These are phyloP conservation scores for Ananas comosus DNA, from an alignment of 176 grass and related monocot species.

Conservation along the genomic window DNA sequence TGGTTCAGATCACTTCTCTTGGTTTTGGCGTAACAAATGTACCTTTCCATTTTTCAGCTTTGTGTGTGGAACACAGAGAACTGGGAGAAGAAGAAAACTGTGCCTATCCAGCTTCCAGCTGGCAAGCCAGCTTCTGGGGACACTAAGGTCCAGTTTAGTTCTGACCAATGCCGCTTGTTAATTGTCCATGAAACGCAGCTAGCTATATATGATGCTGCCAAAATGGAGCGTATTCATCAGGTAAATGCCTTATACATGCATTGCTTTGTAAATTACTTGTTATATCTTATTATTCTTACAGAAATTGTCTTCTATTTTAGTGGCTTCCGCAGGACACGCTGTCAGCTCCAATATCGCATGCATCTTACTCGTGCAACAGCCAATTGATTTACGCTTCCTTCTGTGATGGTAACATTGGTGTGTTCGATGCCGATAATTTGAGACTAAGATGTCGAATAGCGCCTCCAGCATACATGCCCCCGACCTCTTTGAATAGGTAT, in stretches of 20 bases:
- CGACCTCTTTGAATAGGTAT: constrained; percentile 42
- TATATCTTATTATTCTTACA: constrained; percentile 1
- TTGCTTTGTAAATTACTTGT: constrained; percentile 2
- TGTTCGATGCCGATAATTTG: constrained; percentile 88
- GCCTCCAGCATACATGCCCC: constrained; percentile 50
- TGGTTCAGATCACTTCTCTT: not conserved
- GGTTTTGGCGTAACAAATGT: not conserved
- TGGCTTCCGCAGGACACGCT: constrained; percentile 72
- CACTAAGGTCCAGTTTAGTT: constrained; percentile 86
- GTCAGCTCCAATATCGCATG: constrained; percentile 66
- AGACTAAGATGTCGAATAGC: constrained; percentile 82
- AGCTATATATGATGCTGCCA: constrained; percentile 83
- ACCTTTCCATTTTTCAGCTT: constrained; percentile 38
- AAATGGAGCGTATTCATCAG: constrained; percentile 81
- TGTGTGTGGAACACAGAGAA: constrained; percentile 75
- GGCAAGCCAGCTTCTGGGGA: constrained; percentile 73
- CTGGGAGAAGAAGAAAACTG: constrained; percentile 83
- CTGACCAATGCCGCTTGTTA: constrained; percentile 72
- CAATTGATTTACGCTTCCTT: constrained; percentile 81
- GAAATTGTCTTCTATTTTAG: constrained; percentile 46
- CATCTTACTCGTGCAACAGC: constrained; percentile 85
- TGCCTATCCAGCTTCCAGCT: constrained; percentile 59
- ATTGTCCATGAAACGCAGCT: constrained; percentile 92
- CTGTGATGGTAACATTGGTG: constrained; percentile 66
- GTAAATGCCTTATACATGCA: constrained; percentile 16